These are phyloP conservation scores for Oryza rufipogon DNA, from an alignment of 176 grass and related monocot genomes.

Conservation along the genomic window DNA sequence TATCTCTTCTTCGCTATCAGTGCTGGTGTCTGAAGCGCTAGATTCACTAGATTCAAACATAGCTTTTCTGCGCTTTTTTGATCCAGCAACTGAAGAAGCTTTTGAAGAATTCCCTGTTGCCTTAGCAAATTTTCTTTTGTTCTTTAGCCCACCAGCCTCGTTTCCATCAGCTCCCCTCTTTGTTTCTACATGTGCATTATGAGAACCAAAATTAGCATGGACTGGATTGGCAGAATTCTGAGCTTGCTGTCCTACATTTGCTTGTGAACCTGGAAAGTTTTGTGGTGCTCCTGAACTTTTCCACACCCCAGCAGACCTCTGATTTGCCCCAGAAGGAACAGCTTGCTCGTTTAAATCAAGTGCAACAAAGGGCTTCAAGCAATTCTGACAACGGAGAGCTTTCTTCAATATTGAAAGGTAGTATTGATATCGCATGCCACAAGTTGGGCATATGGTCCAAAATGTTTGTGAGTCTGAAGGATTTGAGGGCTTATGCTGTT, in stretches of 20 bases:
- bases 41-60: constrained; percentile 56
- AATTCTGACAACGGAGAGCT: constrained; percentile 82
- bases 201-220: constrained; percentile 36
- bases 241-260: constrained; percentile 38
- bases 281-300: constrained; percentile 46
- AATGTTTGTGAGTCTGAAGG: constrained; percentile 50
- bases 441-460: constrained; percentile 81
- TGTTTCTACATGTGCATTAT: constrained; percentile 35
- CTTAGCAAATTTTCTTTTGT: constrained; percentile 46
- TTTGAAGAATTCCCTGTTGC: constrained; percentile 40
- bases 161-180: constrained; percentile 34
- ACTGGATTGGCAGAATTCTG: constrained; percentile 40
- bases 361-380: constrained; percentile 81
- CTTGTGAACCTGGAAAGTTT: constrained; percentile 42
- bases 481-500: constrained; percentile 45
- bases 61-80: constrained; percentile 61
- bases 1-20: constrained; percentile 54
- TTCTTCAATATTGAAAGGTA: constrained; percentile 70
- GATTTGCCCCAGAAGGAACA: constrained; percentile 46
- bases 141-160: constrained; percentile 37
- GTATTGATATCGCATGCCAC: constrained; percentile 92
- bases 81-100: constrained; percentile 50
- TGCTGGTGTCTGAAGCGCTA: constrained; percentile 52
- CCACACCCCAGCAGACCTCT: constrained; percentile 41
- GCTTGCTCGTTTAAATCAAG: constrained; percentile 61